A percentile compares a stretch with the other conserved stretches of the same genome.
Conservation (phyloP, 2,329 filamentous ascomycete genomes). For the Laburnicola sp. region DNA sequence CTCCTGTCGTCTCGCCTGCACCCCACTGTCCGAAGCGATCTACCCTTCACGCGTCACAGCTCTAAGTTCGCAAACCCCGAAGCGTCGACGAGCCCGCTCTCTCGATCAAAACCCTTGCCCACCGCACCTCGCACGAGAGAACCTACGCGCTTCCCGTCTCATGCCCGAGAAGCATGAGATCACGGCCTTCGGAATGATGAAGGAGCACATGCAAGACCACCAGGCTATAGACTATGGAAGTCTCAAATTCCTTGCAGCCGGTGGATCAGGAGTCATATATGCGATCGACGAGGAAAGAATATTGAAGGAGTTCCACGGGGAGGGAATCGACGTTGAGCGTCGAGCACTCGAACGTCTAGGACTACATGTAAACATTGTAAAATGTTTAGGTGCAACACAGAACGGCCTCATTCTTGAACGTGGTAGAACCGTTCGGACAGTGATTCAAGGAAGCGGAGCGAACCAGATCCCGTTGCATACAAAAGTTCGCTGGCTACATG, state of each 20-base stretch:
- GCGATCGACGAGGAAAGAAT: not conserved
- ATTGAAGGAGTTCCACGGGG: not conserved
- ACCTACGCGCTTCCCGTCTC: too few species aligned
- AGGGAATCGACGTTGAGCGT: not conserved
- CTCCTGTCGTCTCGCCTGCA: too few species aligned
- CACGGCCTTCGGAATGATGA: too few species aligned
- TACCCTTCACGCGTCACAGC: too few species aligned
- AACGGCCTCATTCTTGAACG: constrained; percentile 7
- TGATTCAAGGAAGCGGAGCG: constrained; percentile 5
- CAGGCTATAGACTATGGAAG: too few species aligned
- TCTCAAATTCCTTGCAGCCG: constrained; percentile 23
- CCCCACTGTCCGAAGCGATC: too few species aligned
- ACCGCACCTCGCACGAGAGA: too few species aligned
- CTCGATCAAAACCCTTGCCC: too few species aligned
- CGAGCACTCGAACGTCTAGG: not conserved
- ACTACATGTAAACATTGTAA: not conserved
- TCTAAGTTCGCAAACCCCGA: too few species aligned
- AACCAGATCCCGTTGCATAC: constrained; percentile 4
- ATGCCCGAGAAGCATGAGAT: too few species aligned
- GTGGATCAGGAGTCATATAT: not conserved
- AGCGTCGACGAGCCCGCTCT: too few species aligned
- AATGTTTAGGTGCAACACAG: not conserved
- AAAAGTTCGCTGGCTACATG: constrained; percentile 11
- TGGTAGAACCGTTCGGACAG: constrained; percentile 1
- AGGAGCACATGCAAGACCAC: too few species aligned